These are phyloP conservation scores for Leishmania turanica DNA, from an alignment of 208 protist genomes.

Conservation along the genomic window DNA sequence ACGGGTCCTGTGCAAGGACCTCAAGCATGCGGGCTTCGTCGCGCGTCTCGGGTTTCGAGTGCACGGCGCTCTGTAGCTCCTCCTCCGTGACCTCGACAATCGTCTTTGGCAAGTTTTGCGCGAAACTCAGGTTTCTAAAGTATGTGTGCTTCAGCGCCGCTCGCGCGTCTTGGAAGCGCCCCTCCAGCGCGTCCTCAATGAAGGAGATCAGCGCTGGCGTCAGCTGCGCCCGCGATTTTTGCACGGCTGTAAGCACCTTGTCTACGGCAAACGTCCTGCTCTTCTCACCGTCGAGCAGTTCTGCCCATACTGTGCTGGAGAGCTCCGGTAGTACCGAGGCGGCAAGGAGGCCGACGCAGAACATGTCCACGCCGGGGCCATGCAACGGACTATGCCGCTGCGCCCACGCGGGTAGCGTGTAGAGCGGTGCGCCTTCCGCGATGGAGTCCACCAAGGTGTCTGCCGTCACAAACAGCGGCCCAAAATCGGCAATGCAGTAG, in stretches of 20 bases:
- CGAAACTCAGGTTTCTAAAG: conserved; percentile 25
- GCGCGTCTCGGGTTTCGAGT: conserved; percentile 38
- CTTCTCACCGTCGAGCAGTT: conserved; percentile 18
- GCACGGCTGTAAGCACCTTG: conserved; percentile 36
- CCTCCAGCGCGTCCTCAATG: conserved; percentile 47
- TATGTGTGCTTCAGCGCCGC: conserved; percentile 60
- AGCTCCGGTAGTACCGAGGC: conserved; percentile 56
- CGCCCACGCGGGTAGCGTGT: conserved; percentile 61
- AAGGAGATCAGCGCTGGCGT: conserved; percentile 51
- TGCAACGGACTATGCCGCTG: conserved; percentile 26
- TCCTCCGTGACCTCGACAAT: conserved; percentile 41
- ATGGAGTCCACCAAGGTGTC: conserved; percentile 47
- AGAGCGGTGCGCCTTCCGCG: conserved; percentile 34
- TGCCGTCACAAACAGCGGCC: conserved; percentile 62
- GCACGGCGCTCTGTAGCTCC: conserved; percentile 49
- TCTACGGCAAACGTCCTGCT: conserved; percentile 27
- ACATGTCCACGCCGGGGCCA: conserved; percentile 54
- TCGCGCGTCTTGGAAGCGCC: conserved; percentile 24
- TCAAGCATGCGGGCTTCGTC: conserved; percentile 70
- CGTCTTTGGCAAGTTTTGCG: conserved; percentile 18
- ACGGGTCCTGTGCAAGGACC: conserved; percentile 58
- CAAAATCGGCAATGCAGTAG: conserved; percentile 78
- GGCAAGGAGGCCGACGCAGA: conserved; percentile 77
- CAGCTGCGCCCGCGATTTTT: conserved; percentile 17
- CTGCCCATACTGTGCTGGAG: conserved; percentile 46